phyloP scores from a whole-genome alignment of 352 stramenopile genomes.

The Peronosclerospora sorghi region DNA sequence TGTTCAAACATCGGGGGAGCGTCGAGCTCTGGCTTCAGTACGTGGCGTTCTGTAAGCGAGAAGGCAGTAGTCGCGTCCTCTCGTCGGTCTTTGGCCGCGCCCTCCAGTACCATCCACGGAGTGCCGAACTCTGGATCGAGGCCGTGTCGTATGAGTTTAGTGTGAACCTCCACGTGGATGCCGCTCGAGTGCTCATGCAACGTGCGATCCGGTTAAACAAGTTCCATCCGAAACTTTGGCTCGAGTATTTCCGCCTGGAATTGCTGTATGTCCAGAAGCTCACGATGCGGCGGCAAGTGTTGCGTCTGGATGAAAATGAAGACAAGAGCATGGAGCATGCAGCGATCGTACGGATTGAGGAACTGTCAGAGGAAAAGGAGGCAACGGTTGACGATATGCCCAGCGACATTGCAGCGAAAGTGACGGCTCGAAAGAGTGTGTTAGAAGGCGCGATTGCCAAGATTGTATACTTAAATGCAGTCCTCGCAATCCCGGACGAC shows the following conservation, averaged over 20 bases:
- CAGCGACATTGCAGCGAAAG: slow-evolving; percentile 33
- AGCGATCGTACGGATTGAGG: slow-evolving; percentile 43
- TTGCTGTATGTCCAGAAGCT: slow-evolving; percentile 88
- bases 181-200: slow-evolving; percentile 86
- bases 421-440: slow-evolving; percentile 53
- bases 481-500: slow-evolving; percentile 44
- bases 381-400: slow-evolving; percentile 19
- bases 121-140: slow-evolving; percentile 83
- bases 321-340: slow-evolving; percentile 11
- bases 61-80: slow-evolving; percentile 55
- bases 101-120: slow-evolving; percentile 80
- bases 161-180: slow-evolving; percentile 74
- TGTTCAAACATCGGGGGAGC: slow-evolving; percentile 83
- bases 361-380: slow-evolving; percentile 44
- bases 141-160: slow-evolving; percentile 86
- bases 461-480: slow-evolving; percentile 71
- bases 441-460: slow-evolving; percentile 75
- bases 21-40: slow-evolving; percentile 88
- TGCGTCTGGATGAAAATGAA: slow-evolving; percentile 46
- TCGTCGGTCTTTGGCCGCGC: slow-evolving; percentile 78
- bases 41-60: slow-evolving; percentile 76
- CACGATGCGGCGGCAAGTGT: slow-evolving; percentile 61
- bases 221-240: slow-evolving; percentile 71
- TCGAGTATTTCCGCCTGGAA: slow-evolving; percentile 87
- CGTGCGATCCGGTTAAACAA: slow-evolving; percentile 87